Evolutionary conservation across 2,329 filamentous ascomycete genomes (phyloP).

Genomic region (Phyllosticta citribraziliensis): DNA sequence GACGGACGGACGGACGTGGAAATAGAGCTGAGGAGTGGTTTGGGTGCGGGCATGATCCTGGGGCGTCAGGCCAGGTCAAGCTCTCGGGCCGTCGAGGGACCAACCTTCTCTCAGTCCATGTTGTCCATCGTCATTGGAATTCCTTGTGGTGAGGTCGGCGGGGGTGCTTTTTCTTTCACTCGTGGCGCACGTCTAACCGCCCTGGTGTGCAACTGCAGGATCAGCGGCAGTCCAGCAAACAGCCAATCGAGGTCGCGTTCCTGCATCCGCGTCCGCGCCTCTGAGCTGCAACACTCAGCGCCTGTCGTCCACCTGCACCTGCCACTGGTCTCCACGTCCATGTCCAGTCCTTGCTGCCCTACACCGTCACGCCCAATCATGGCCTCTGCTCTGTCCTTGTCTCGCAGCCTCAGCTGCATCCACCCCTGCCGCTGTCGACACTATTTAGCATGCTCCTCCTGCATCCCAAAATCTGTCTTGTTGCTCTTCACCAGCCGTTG

Average conservation of each 20-base stretch:
- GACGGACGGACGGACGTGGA: not conserved
- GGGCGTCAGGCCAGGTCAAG: not conserved
- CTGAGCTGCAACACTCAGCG: not conserved
- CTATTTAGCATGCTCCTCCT: not conserved
- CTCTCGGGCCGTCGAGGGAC: not conserved
- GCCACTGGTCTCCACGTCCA: too few relatives aligned
- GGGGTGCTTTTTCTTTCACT: too few relatives aligned
- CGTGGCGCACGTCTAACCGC: too few relatives aligned
- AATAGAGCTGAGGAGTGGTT: not conserved
- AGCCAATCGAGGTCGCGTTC: not conserved
- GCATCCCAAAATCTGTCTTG: not conserved
- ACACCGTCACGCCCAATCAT: not conserved
- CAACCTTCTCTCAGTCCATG: not conserved
- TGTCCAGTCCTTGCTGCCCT: not conserved
- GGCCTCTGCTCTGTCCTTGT: too few relatives aligned
- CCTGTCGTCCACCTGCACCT: too few relatives aligned
- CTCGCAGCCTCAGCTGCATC: not conserved
- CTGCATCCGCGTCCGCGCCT: not conserved
- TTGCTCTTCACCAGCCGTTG: conserved; percentile 2
- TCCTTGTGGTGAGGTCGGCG: too few relatives aligned
- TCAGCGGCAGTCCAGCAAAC: not conserved
- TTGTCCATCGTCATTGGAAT: too few relatives aligned
- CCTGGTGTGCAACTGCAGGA: not conserved
- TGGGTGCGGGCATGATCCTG: not conserved
- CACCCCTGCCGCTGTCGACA: not conserved